These are phyloP conservation scores for Clathrus columnatus DNA, from an alignment of 768 basidiomycete genomes.

Conservation along the genomic window DNA sequence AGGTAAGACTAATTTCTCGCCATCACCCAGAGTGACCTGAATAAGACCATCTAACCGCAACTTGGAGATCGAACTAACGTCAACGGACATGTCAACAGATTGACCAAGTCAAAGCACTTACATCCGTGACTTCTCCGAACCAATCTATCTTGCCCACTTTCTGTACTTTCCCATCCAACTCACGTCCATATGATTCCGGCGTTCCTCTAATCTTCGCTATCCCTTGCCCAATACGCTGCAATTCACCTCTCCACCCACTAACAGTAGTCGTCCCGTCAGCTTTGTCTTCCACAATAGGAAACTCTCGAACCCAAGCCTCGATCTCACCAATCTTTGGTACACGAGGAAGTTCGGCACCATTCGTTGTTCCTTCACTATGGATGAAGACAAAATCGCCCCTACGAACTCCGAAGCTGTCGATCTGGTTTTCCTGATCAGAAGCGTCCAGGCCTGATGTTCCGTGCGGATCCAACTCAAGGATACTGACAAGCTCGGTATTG, in stretches of 20 bases:
- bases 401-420: constrained; percentile 68
- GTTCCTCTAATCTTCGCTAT: constrained; percentile 42
- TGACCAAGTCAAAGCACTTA: constrained; percentile 24
- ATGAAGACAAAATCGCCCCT: constrained; percentile 82
- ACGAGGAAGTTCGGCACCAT: constrained; percentile 57
- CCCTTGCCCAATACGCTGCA: constrained; percentile 54
- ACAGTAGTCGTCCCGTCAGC: constrained; percentile 31
- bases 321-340: constrained; percentile 83
- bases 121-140: constrained; percentile 83
- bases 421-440: constrained; percentile 29
- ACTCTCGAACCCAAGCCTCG: constrained; percentile 69
- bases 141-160: constrained; percentile 46
- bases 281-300: constrained; percentile 33
- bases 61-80: constrained; percentile 28
- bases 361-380: constrained; percentile 58
- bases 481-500: constrained; percentile 57
- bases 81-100: not conserved
- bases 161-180: constrained; percentile 33
- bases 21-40: constrained; percentile 63
- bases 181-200: constrained; percentile 21
- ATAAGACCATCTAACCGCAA: constrained; percentile 67
- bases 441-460: constrained; percentile 49
- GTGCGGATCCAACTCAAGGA: constrained; percentile 84
- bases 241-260: constrained; percentile 62
- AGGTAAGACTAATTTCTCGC: constrained; percentile 39